A percentile compares a stretch with the other conserved stretches of the same genome.
Evolutionary conservation across 306 rosid genomes (phyloP).

Genomic region (Acacia crassicarpa): DNA sequence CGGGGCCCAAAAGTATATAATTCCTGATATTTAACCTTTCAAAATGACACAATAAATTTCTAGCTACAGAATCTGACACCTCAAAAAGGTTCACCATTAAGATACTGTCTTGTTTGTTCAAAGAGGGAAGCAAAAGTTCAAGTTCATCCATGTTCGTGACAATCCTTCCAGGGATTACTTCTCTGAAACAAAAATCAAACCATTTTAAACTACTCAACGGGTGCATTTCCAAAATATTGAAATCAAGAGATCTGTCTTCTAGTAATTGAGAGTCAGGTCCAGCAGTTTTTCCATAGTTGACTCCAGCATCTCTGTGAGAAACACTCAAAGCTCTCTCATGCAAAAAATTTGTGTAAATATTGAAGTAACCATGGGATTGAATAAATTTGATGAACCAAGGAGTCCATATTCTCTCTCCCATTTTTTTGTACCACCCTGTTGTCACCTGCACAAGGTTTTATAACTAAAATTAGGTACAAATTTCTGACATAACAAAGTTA

Average conservation of each 20-base stretch:
- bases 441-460: constrained; percentile 67
- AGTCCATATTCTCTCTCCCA: constrained; percentile 97
- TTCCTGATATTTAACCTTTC: constrained; percentile 73
- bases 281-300: constrained; percentile 90
- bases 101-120: constrained; percentile 47
- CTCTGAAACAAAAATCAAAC: constrained; percentile 94
- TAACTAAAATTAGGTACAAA: constrained; percentile 21
- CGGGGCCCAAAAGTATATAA: constrained; percentile 62
- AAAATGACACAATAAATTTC: constrained; percentile 81
- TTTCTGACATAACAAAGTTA: constrained; percentile 10
- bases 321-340: constrained; percentile 82
- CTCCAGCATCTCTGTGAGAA: constrained; percentile 97
- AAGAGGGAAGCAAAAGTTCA: constrained; percentile 54
- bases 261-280: constrained; percentile 90
- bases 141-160: constrained; percentile 61
- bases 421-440: constrained; percentile 87
- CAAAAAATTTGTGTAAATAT: constrained; percentile 76
- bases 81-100: constrained; percentile 63
- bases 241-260: constrained; percentile 64
- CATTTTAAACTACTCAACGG: constrained; percentile 72
- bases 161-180: constrained; percentile 62
- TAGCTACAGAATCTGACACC: constrained; percentile 43
- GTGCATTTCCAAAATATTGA: constrained; percentile 61
- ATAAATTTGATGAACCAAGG: constrained; percentile 97
- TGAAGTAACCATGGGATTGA: constrained; percentile 79